phyloP scores from a whole-genome alignment of 805 yeast genomes.

The Saccharomycopsis amapae region DNA sequence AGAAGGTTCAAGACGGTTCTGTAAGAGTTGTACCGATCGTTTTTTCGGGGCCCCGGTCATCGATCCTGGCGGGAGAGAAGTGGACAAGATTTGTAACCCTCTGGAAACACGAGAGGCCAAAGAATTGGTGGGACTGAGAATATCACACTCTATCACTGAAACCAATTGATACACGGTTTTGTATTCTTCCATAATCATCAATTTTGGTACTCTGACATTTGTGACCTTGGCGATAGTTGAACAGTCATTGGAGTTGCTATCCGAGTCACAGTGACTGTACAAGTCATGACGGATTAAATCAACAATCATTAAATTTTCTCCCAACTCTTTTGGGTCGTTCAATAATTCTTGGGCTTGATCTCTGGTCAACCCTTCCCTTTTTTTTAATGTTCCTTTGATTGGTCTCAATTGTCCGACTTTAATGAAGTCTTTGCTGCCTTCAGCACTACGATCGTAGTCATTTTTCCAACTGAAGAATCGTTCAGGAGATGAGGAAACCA shows the following conservation, averaged over 20 bases:
- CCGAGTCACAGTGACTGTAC: conserved; percentile 33
- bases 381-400: conserved; percentile 90
- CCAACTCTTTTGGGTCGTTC: conserved; percentile 84
- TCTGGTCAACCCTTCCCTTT: conserved; percentile 44
- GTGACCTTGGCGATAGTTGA: conserved; percentile 36
- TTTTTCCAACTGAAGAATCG: conserved; percentile 75
- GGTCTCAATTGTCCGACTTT: conserved; percentile 74
- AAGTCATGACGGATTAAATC: conserved; percentile 92
- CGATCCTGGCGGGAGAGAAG: conserved; percentile 93
- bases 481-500: conserved; percentile 91
- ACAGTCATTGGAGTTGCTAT: background rate
- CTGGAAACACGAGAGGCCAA: conserved; percentile 29
- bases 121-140: conserved; percentile 24
- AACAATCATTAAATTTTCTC: conserved; percentile 95
- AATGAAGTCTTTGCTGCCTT: background rate
- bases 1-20: conserved; percentile 30
- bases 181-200: conserved; percentile 92
- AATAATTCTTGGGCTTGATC: conserved; percentile 58
- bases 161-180: conserved; percentile 87
- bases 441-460: conserved; percentile 14
- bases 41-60: conserved; percentile 99
- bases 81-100: conserved; percentile 74
- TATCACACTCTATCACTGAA: conserved; percentile 71
- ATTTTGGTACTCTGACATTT: conserved; percentile 61
- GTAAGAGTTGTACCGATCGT: conserved; percentile 79